Base-by-base conservation (phyloP, 768 basidiomycete species). In the Naganishia vaughanmartiniae region DNA sequence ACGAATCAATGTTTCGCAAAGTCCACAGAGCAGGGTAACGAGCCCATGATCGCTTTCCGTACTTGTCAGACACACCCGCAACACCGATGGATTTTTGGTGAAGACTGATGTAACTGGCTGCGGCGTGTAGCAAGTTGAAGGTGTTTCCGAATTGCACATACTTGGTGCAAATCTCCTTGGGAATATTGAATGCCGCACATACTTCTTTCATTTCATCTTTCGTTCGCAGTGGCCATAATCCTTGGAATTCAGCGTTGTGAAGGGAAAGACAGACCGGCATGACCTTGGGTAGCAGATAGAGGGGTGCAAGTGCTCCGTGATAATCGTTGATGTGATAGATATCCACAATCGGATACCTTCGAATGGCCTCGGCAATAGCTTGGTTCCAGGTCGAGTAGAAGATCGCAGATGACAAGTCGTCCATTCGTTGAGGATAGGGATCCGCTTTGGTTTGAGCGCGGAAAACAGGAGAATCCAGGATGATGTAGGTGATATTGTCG, bases 351-450 rank as follows among this genome's bases (percentile, higher is more conserved):
- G 93, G 91, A 83, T 84, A 84, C 67, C 92, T 87, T 73, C 91
- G 89, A 73, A 96, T 90, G 36, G 92, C 91, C 54, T 92, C 89
- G 21, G 93, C 92, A 73, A 96, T 93, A 54, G 93, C 92, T 82
- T 96, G 93, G 77, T 96, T 96, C 93, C 93, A 96, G 21, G 93
- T 93, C 58, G 93, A 95, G 81, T 96, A 96, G 85, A 95, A 96
- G 78, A 95, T 95, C 51, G 93, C 93, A 12, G 93, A 95, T 74
- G 90, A 90, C 73, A 96, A 85, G 80, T 96, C 93, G 78, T 96
- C 93, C 93, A 96, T 96, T 76, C 93, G 91, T 76, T 92, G 90
- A 34, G 93, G 93, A 80, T 96, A 96, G 2, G 93, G 93, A 76
- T 96, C 93, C 0, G 93, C 85, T 82, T 95, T 96, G 19, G 93